Conservation (phyloP, 306 rosid species). For the Cicer arietinum region DNA sequence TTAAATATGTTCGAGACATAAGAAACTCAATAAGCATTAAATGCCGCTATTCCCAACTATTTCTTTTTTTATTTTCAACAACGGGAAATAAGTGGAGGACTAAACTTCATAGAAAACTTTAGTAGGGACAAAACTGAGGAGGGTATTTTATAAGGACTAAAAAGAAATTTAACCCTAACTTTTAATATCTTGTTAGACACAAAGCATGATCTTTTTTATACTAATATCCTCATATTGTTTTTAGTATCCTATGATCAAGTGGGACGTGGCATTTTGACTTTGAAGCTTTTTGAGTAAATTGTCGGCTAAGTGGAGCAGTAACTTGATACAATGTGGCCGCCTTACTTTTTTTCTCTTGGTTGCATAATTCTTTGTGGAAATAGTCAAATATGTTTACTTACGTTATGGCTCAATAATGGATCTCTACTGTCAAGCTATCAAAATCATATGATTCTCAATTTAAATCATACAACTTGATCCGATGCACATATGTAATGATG, state of each 20-base stretch:
- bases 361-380: neutral
- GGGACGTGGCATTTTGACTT: neutral
- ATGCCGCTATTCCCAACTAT: no score
- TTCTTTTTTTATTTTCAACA: no score
- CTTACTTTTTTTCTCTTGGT: neutral
- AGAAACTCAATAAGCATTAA: no score
- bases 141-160: neutral
- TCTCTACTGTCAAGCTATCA: neutral
- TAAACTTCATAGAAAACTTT: no score
- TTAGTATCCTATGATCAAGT: conserved; percentile 1
- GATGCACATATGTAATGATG: neutral
- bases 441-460: conserved; percentile 4
- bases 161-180: neutral
- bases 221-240: neutral
- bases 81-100: no score
- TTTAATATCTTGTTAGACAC: neutral
- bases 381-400: neutral
- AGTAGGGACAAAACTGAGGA: no score
- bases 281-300: conserved; percentile 2
- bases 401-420: neutral
- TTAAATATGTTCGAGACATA: no score
- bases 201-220: neutral
- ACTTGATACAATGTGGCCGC: neutral
- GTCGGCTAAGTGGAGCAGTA: conserved; percentile 1
- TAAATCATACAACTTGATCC: conserved; percentile 3